Base-by-base conservation (phyloP, 2,329 filamentous ascomycete genomes). In the Claviceps pusilla region DNA sequence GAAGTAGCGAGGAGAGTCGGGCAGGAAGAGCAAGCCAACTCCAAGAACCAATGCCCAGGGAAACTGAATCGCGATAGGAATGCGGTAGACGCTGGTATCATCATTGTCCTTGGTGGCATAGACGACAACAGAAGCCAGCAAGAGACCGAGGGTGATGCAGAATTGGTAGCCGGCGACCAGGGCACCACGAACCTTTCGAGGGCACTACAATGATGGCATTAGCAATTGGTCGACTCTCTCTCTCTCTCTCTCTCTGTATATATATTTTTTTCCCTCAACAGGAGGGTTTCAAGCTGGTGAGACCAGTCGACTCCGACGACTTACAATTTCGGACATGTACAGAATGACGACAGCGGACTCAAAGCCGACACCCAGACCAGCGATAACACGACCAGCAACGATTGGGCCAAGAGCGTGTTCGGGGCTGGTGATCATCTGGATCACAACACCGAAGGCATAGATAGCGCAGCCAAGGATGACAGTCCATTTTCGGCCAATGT, bases 121-220 rank as follows among this genome's bases (percentile, higher is more conserved):
- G 69, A 84, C 80, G 62, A 93, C 80, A 61, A 81, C 82, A 1
- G 86, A 79, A 28, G 87, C 87, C 57, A 91, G 70, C 66, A 91
- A 73, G 59, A 93, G 73, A 70, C 87, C 87, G 59, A 90, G 77
- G 57, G 86, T 90, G 68, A 90, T 84, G 68, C 82, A 88, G 75
- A 89, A 89, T 66, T 90, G 86, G 73, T 90, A 90, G 4, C 84
- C 85, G 1, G 84, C 80, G n/a, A 91, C 87, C 51, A 90, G 77
- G 54, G 86, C 83, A 64, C 86, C 86, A 64, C 87, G 69, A 59
- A 93, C 83, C 68, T 86, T 87, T 68, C 77, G 79, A 56, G 84
- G 84, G 58, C 73, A 71, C 69, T 68, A 31, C 16, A 45, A 10
- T 12, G 51, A 42, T 14, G n/a, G 3, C 3, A 28, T 31, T 12